Conservation (phyloP, 192 early-diverging fungal species). For the Backusella psychrophila region DNA sequence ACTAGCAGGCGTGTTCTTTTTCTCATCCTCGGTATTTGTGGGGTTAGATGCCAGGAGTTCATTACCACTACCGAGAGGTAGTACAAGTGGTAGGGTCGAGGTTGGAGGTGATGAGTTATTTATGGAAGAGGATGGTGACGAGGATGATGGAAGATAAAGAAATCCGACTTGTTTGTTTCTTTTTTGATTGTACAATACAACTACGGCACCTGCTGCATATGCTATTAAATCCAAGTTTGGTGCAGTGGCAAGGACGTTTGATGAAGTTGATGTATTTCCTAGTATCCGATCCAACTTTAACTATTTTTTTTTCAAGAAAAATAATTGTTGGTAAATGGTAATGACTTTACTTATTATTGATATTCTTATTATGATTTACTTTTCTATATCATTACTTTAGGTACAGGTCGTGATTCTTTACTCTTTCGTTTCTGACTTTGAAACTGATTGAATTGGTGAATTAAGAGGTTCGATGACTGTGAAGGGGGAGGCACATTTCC, state of each 20-base stretch:
- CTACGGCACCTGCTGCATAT: slow-evolving; percentile 71
- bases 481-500: slow-evolving; percentile 30
- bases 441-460: slow-evolving; percentile 7
- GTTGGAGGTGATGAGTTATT: not conserved
- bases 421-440: slow-evolving; percentile 21
- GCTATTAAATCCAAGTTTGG: slow-evolving; percentile 57
- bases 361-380: not conserved
- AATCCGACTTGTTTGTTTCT: slow-evolving; percentile 64
- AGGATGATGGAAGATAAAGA: slow-evolving; percentile 35
- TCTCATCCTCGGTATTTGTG: slow-evolving; percentile 16
- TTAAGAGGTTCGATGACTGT: slow-evolving; percentile 13
- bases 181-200: slow-evolving; percentile 75
- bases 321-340: not conserved
- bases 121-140: not conserved
- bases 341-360: not conserved
- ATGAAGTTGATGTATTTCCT: slow-evolving; percentile 56
- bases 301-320: slow-evolving; percentile 10
- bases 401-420: slow-evolving; percentile 22
- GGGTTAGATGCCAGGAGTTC: not conserved
- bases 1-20: slow-evolving; percentile 27
- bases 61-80: slow-evolving; percentile 9
- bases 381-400: slow-evolving; percentile 17
- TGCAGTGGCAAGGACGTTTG: slow-evolving; percentile 53
- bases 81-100: slow-evolving; percentile 1
- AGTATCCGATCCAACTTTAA: slow-evolving; percentile 67